phyloP scores from a whole-genome alignment of 176 grass and related monocot genomes.

The Luzula sylvatica region DNA sequence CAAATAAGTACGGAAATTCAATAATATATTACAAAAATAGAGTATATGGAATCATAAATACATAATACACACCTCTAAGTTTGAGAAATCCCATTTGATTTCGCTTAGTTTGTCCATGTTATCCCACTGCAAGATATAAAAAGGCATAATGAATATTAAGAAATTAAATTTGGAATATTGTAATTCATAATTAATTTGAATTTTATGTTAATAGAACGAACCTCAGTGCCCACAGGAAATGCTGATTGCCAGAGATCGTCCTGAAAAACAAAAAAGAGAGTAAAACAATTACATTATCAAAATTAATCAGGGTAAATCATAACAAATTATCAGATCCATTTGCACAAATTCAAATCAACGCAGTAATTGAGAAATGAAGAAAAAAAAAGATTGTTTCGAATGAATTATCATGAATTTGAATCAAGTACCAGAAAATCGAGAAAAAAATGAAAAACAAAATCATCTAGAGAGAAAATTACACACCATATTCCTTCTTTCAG shows the following conservation, averaged over 20 bases:
- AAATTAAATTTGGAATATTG: background rate
- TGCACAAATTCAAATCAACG: background rate
- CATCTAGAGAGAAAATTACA: background rate
- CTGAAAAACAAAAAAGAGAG: constrained; percentile 17
- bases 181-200: background rate
- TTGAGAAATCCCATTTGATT: constrained; percentile 81
- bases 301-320: background rate
- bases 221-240: constrained; percentile 70
- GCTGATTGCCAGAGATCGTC: constrained; percentile 64
- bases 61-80: constrained; percentile 66
- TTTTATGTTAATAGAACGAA: constrained; percentile 14
- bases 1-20: background rate
- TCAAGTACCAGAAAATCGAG: background rate
- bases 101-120: constrained; percentile 77
- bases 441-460: background rate
- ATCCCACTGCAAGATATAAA: constrained; percentile 62
- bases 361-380: background rate
- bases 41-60: constrained; percentile 7
- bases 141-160: background rate
- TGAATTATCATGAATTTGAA: background rate
- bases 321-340: background rate
- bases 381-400: background rate
- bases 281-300: background rate
- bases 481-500: constrained; percentile 46
- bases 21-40: background rate